Evolutionary conservation across 2,329 filamentous ascomycete genomes (phyloP).

Genomic region (Graphilbum fragrans): DNA sequence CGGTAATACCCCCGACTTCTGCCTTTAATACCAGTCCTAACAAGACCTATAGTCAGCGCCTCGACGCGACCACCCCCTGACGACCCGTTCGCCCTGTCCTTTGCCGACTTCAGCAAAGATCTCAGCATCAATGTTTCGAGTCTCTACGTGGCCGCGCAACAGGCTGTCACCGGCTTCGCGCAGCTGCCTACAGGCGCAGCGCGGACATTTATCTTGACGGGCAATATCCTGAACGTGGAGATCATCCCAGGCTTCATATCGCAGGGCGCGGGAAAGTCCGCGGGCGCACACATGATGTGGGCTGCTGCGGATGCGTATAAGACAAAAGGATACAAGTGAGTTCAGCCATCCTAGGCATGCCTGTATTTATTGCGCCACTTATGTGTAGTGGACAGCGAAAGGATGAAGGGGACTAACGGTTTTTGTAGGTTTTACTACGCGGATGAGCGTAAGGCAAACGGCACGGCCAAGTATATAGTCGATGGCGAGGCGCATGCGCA

Average conservation of each 20-base stretch:
- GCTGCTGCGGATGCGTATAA: slow-evolving; percentile 16
- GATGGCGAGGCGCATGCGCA: slow-evolving; percentile 28
- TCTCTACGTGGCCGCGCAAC: slow-evolving; percentile 24
- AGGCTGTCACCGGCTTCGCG: slow-evolving; percentile 20
- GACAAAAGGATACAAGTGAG: slow-evolving; percentile 21
- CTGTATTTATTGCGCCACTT: no score
- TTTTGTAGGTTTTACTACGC: slow-evolving; percentile 41
- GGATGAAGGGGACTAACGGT: background rate
- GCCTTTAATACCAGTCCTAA: no score
- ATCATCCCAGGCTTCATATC: slow-evolving; percentile 4
- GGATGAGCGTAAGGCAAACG: slow-evolving; percentile 32
- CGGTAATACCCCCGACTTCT: no score
- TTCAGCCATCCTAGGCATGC: no score
- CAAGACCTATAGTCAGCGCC: background rate
- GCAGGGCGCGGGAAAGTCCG: slow-evolving; percentile 8
- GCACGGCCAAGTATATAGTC: slow-evolving; percentile 19
- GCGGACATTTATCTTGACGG: slow-evolving; percentile 10
- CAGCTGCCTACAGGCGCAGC: slow-evolving; percentile 8
- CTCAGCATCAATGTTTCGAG: slow-evolving; percentile 24
- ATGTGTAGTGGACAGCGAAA: background rate
- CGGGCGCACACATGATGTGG: slow-evolving; percentile 7
- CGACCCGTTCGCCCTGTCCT: slow-evolving; percentile 5
- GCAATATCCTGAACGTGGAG: slow-evolving; percentile 6
- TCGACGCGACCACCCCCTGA: background rate
- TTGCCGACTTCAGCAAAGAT: slow-evolving; percentile 10